phyloP scores from a whole-genome alignment of 768 basidiomycete genomes.

The Amanita rimosa region DNA sequence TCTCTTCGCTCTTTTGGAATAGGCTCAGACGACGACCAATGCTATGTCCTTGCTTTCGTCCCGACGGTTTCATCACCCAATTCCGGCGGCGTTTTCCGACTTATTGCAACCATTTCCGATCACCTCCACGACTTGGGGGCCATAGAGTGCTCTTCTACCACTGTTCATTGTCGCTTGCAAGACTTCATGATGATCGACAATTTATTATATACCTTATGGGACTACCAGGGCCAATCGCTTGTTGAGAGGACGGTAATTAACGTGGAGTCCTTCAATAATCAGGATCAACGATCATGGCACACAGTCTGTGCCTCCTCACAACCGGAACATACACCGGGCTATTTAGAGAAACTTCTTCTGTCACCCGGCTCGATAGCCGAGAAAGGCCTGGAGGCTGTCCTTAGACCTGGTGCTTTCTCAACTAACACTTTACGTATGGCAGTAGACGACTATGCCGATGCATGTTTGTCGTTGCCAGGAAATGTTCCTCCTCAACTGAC shows the following conservation, averaged over 20 bases:
- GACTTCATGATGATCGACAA: slow-evolving; percentile 56
- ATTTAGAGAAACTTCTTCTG: slow-evolving; percentile 76
- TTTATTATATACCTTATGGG: slow-evolving; percentile 67
- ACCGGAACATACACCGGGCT: slow-evolving; percentile 71
- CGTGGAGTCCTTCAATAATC: slow-evolving; percentile 21
- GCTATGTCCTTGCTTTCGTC: slow-evolving; percentile 62
- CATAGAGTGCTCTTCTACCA: slow-evolving; percentile 49
- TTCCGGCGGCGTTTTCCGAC: slow-evolving; percentile 73
- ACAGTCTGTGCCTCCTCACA: slow-evolving; percentile 54
- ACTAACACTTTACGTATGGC: slow-evolving; percentile 70
- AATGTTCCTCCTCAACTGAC: slow-evolving; percentile 45
- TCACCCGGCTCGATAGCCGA: slow-evolving; percentile 61
- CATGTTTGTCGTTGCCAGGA: slow-evolving; percentile 56
- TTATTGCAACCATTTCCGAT: slow-evolving; percentile 47
- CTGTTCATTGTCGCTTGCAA: slow-evolving; percentile 62
- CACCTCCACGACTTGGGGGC: slow-evolving; percentile 44
- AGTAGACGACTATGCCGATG: slow-evolving; percentile 70
- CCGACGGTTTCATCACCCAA: slow-evolving; percentile 52
- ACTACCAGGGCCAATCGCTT: slow-evolving; percentile 64
- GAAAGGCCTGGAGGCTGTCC: slow-evolving; percentile 72
- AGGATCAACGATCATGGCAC: slow-evolving; percentile 34
- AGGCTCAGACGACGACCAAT: slow-evolving; percentile 33
- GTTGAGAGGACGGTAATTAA: slow-evolving; percentile 47
- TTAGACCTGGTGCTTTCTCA: slow-evolving; percentile 86
- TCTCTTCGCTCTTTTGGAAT: slow-evolving; percentile 54